These are phyloP conservation scores for Annona cherimola DNA, from an alignment of 164 flowering plant genomes.

Conservation along the genomic window DNA sequence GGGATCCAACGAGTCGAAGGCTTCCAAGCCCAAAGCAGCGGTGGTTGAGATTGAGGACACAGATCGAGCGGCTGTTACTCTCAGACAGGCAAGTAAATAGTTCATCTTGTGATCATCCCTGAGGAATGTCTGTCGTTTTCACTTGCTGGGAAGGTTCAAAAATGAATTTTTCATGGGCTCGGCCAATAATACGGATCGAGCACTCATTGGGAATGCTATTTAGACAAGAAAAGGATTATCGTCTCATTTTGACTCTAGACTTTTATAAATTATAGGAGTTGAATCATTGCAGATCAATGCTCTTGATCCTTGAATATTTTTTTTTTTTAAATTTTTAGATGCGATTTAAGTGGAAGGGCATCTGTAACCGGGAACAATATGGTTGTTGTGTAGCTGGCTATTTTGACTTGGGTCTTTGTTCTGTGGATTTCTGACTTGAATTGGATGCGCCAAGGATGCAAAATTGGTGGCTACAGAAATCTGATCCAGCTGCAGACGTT, in stretches of 20 bases:
- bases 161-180: no score
- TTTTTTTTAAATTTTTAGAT: no score
- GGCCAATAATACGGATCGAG: no score
- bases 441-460: neutral
- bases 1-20: slow-evolving; percentile 25
- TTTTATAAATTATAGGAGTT: no score
- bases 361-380: neutral
- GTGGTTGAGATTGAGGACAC: slow-evolving; percentile 68
- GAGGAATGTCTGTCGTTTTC: no score
- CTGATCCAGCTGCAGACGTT: neutral
- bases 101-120: neutral
- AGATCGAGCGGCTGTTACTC: slow-evolving; percentile 52
- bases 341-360: neutral
- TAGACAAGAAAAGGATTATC: no score
- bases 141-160: no score
- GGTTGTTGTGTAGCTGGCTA: no score
- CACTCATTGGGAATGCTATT: no score
- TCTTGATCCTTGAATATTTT: no score
- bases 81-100: slow-evolving; percentile 53
- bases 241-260: no score
- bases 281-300: neutral
- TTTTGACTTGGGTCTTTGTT: neutral
- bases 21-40: slow-evolving; percentile 29
- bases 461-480: neutral
- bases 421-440: neutral